Evolutionary conservation across 1,139 yeast genomes (phyloP).

Genomic region (Candida sanyaensis): DNA sequence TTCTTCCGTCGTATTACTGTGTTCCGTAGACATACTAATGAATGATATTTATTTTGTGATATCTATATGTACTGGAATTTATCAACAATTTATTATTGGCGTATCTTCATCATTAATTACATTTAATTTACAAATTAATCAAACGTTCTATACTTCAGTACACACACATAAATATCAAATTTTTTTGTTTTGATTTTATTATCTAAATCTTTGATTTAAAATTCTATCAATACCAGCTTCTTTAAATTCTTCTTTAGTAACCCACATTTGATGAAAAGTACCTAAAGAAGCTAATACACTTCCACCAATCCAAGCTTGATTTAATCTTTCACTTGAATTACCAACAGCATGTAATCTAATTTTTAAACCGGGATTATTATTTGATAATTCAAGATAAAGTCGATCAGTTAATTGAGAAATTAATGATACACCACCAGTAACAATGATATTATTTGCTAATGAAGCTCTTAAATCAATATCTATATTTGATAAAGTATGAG

Average conservation of each 20-base stretch:
- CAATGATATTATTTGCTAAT: conserved; percentile 86
- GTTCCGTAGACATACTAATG: too few species aligned
- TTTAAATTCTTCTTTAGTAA: conserved; percentile 84
- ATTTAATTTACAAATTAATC: not conserved
- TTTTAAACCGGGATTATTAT: conserved; percentile 85
- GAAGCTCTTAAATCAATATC: conserved; percentile 93
- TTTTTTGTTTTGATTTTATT: too few species aligned
- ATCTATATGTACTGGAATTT: too few species aligned
- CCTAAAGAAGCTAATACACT: conserved; percentile 90
- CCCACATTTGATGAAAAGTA: conserved; percentile 97
- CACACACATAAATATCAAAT: not conserved
- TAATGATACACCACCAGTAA: conserved; percentile 87
- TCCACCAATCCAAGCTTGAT: conserved; percentile 95
- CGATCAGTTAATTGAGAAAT: conserved; percentile 89
- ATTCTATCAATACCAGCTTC: conserved; percentile 89
- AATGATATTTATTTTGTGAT: too few species aligned
- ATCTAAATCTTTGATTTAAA: conserved; percentile 73
- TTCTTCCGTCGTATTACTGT: too few species aligned
- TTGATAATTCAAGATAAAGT: conserved; percentile 70
- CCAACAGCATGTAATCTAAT: conserved; percentile 89
- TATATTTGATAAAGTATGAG: conserved; percentile 65
- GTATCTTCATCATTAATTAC: too few species aligned
- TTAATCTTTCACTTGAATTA: conserved; percentile 76
- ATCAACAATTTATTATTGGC: too few species aligned
- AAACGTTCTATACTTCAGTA: not conserved